phyloP scores from a whole-genome alignment of 768 basidiomycete species.

The Cystofilobasidium capitatum region DNA sequence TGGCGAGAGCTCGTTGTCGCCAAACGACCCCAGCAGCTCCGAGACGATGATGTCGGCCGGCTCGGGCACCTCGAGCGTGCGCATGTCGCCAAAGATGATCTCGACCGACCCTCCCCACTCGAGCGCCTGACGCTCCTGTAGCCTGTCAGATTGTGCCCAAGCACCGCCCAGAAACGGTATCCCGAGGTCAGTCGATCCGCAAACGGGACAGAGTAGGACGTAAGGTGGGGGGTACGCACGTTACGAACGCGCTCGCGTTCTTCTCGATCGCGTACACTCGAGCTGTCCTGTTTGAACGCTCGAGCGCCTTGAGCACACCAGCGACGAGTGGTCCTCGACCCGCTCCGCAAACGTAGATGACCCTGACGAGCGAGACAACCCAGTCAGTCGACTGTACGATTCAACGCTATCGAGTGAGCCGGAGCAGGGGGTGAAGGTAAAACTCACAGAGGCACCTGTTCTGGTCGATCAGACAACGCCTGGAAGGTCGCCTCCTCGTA shows the following conservation, averaged over 20 bases:
- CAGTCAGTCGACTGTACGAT: neutral
- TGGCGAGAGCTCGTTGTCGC: slow-evolving; percentile 95
- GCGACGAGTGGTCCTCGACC: slow-evolving; percentile 88
- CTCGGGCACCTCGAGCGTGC: slow-evolving; percentile 69
- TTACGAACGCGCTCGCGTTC: slow-evolving; percentile 89
- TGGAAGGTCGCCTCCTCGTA: slow-evolving; percentile 90
- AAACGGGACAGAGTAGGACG: neutral
- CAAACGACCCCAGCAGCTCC: slow-evolving; percentile 92
- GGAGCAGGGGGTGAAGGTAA: neutral
- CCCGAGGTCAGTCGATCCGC: too few species aligned
- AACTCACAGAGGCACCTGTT: slow-evolving; percentile 55
- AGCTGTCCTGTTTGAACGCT: slow-evolving; percentile 54
- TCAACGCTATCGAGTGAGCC: too few species aligned
- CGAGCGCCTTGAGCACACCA: slow-evolving; percentile 66
- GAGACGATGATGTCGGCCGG: slow-evolving; percentile 86
- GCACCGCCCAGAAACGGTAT: neutral
- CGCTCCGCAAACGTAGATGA: slow-evolving; percentile 86
- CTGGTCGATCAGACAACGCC: slow-evolving; percentile 64
- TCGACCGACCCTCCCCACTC: slow-evolving; percentile 78
- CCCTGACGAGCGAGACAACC: slow-evolving; percentile 43
- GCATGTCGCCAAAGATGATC: slow-evolving; percentile 92
- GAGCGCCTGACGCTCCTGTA: slow-evolving; percentile 66
- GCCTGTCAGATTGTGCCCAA: slow-evolving; percentile 42
- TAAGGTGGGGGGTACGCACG: slow-evolving; percentile 50
- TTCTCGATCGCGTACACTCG: slow-evolving; percentile 85